phyloP scores from a whole-genome alignment of 768 basidiomycete genomes.

The Leccinum subtestaceum region DNA sequence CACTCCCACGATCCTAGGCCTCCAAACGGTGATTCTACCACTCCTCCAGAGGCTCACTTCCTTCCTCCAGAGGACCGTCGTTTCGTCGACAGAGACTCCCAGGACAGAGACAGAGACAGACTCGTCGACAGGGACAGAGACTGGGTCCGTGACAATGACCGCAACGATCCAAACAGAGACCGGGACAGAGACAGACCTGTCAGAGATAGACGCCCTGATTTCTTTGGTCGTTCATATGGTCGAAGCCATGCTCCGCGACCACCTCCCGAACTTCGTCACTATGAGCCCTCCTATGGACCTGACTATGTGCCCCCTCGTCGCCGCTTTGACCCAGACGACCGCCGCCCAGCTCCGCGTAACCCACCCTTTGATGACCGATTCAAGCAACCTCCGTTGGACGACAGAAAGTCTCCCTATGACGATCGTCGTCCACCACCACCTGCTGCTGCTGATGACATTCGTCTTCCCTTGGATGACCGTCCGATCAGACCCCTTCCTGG shows the following conservation, averaged over 20 bases:
- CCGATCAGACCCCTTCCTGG: slow-evolving; percentile 29
- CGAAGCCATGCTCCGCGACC: slow-evolving; percentile 40
- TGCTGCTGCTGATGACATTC: slow-evolving; percentile 21
- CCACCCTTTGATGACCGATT: slow-evolving; percentile 21
- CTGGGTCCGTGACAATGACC: slow-evolving; percentile 37
- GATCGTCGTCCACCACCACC: slow-evolving; percentile 25
- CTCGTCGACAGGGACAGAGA: slow-evolving; percentile 14
- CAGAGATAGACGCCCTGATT: slow-evolving; percentile 38
- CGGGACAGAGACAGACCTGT: slow-evolving; percentile 34
- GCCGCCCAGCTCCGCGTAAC: slow-evolving; percentile 22
- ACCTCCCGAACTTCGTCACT: slow-evolving; percentile 47
- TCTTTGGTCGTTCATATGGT: slow-evolving; percentile 38
- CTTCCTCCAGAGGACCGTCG: slow-evolving; percentile 31
- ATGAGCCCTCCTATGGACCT: slow-evolving; percentile 42
- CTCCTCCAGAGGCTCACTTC: slow-evolving; percentile 11
- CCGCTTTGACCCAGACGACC: slow-evolving; percentile 33
- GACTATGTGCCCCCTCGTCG: slow-evolving; percentile 34
- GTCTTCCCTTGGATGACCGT: slow-evolving; percentile 32
- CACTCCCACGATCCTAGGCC: slow-evolving; percentile 12
- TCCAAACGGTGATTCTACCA: slow-evolving; percentile 6
- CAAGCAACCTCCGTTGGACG: slow-evolving; percentile 28
- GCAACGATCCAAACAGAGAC: slow-evolving; percentile 22
- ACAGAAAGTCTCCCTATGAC: slow-evolving; percentile 30
- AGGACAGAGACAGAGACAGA: slow-evolving; percentile 29
- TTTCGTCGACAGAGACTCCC: slow-evolving; percentile 31